phyloP scores from a whole-genome alignment of 1,284 basidiomycete genomes.

The Austroboletus novae-zelandiae region DNA sequence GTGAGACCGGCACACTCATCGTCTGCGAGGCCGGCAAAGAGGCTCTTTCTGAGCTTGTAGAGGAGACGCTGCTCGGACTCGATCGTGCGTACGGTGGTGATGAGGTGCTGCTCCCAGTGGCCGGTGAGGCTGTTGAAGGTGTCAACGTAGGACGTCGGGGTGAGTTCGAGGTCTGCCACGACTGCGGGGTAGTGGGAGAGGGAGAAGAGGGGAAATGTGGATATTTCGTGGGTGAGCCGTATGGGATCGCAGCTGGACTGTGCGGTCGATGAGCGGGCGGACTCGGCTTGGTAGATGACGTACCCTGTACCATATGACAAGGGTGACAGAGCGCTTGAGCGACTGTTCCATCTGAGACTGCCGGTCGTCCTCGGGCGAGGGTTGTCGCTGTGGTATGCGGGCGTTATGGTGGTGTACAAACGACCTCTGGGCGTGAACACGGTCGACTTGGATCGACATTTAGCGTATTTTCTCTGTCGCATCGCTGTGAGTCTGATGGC shows the following conservation, averaged over 20 bases:
- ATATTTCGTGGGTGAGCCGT: slow-evolving; percentile 54
- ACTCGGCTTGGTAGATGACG: background rate
- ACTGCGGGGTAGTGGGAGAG: slow-evolving; percentile 52
- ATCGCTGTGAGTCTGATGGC: slow-evolving; percentile 8
- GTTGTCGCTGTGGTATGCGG: background rate
- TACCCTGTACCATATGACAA: slow-evolving; percentile 69
- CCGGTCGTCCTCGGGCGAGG: slow-evolving; percentile 23
- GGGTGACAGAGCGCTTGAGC: slow-evolving; percentile 47
- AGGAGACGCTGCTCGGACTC: slow-evolving; percentile 50
- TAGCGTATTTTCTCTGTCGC: background rate
- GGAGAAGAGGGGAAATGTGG: slow-evolving; percentile 63
- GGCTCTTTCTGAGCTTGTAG: slow-evolving; percentile 55
- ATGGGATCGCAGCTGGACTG: slow-evolving; percentile 60
- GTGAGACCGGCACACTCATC: slow-evolving; percentile 53
- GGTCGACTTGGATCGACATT: slow-evolving; percentile 31
- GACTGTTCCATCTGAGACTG: slow-evolving; percentile 32
- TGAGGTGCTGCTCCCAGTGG: slow-evolving; percentile 11
- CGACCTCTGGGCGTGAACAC: slow-evolving; percentile 14
- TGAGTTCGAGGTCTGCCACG: slow-evolving; percentile 51
- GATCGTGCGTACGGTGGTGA: slow-evolving; percentile 42
- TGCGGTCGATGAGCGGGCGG: background rate
- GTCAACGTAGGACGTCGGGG: slow-evolving; percentile 53
- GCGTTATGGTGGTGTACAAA: slow-evolving; percentile 4
- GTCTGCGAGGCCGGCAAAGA: slow-evolving; percentile 55
- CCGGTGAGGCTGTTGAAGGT: slow-evolving; percentile 49